A percentile compares a stretch with the other conserved stretches of the same genome.
phyloP scores from a whole-genome alignment of 768 basidiomycete species.

The Agaricus blazei region DNA sequence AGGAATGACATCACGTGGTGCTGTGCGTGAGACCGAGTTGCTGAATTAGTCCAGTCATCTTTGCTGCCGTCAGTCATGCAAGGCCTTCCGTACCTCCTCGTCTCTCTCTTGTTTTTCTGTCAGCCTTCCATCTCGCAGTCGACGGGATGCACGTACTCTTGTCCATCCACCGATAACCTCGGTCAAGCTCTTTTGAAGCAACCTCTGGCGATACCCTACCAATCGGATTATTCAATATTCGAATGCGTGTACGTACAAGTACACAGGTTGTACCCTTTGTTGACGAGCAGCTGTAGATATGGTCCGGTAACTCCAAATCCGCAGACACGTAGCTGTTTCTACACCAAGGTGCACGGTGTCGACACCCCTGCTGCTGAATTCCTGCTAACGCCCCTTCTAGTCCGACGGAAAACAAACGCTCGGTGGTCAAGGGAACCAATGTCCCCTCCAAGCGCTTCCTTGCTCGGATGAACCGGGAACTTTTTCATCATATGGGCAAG shows the following conservation, averaged over 20 bases:
- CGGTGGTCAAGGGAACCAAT: background rate
- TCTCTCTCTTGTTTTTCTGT: background rate
- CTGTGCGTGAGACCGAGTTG: background rate
- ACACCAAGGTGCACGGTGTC: background rate
- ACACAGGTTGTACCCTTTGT: background rate
- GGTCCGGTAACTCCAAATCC: background rate
- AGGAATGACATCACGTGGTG: background rate
- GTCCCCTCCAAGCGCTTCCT: background rate
- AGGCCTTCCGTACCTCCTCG: background rate
- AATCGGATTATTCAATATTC: constrained; percentile 8
- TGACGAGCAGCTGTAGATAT: background rate
- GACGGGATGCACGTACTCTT: background rate
- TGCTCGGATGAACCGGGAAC: background rate
- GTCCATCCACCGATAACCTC: background rate
- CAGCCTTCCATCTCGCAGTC: background rate
- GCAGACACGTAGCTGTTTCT: constrained; percentile 5
- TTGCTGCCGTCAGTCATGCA: no score
- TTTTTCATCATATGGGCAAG: constrained; percentile 4
- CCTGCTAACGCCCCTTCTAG: background rate
- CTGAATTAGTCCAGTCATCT: background rate
- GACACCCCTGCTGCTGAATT: background rate
- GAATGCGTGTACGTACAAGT: constrained; percentile 8
- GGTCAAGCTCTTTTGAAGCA: background rate
- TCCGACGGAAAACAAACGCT: background rate
- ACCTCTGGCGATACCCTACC: constrained; percentile 3